Conservation (phyloP, 371 early-diverging fungal genomes). For the Mucor indicus region DNA sequence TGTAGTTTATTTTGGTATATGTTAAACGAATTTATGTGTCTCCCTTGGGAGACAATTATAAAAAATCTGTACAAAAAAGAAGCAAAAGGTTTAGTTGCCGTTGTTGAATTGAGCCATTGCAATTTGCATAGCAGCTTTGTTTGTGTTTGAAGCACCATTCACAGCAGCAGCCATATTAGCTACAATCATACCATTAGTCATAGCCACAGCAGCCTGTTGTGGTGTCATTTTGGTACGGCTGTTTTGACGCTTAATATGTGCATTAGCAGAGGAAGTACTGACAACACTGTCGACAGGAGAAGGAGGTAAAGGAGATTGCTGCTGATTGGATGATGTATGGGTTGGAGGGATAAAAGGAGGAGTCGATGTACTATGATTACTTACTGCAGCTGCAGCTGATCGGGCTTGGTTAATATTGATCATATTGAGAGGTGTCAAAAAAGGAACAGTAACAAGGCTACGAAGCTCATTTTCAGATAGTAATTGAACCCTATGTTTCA, state of each 20-base stretch:
- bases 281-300: conserved; percentile 1
- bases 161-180: conserved; percentile 43
- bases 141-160: conserved; percentile 21
- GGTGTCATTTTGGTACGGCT: conserved; percentile 37
- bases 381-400: conserved; percentile 8
- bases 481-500: conserved; percentile 45
- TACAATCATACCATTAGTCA: conserved; percentile 42
- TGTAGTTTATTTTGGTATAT: too few species aligned
- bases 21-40: neutral
- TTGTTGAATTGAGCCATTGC: too few species aligned
- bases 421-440: conserved; percentile 38
- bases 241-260: conserved; percentile 33
- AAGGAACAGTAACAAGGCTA: conserved; percentile 37
- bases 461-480: conserved; percentile 51
- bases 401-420: conserved; percentile 18
- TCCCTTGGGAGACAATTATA: neutral
- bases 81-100: neutral
- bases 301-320: conserved; percentile 1
- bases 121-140: conserved; percentile 29
- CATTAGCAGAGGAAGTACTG: conserved; percentile 20
- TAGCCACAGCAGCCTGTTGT: conserved; percentile 38
- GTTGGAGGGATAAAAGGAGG: neutral
- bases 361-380: conserved; percentile 1
- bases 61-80: neutral
- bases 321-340: neutral